phyloP scores from a whole-genome alignment of 768 basidiomycete genomes.

The Suillus bovinus region DNA sequence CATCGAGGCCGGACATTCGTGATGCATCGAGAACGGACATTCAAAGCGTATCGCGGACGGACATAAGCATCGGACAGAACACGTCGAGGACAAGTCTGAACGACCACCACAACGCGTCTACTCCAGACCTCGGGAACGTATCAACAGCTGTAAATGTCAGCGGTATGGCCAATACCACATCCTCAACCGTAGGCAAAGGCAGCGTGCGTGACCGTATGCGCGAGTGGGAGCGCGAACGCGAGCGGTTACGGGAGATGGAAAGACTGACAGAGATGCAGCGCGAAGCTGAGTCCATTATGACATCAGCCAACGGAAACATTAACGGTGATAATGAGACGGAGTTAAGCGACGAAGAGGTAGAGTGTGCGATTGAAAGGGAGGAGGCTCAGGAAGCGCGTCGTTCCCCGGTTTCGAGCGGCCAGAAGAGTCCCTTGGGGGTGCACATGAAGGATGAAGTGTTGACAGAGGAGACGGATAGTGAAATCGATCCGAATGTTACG shows the following conservation, averaged over 20 bases:
- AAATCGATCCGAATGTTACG: conserved; percentile 1
- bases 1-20: not conserved
- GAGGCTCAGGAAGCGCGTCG: conserved; percentile 19
- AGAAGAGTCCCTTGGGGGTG: conserved; percentile 6
- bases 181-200: conserved; percentile 22
- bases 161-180: conserved; percentile 2
- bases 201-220: conserved; percentile 59
- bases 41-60: not conserved
- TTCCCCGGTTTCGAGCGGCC: conserved; percentile 12
- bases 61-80: not conserved
- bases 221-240: conserved; percentile 76
- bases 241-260: conserved; percentile 69
- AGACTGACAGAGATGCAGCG: conserved; percentile 56
- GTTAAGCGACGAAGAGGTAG: conserved; percentile 27
- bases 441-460: conserved; percentile 6
- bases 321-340: conserved; percentile 34
- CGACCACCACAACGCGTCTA: conserved; percentile 14
- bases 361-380: conserved; percentile 29
- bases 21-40: not conserved
- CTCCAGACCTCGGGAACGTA: conserved; percentile 19
- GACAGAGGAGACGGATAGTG: conserved; percentile 9
- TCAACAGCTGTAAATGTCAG: conserved; percentile 12
- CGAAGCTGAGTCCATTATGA: conserved; percentile 32
- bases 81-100: conserved; percentile 19
- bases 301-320: conserved; percentile 35